Percentiles rank a stretch among this genome's conserved stretches.
Conservation (phyloP, 371 early-diverging fungal genomes). For the Choanephora cucurbitarum region DNA sequence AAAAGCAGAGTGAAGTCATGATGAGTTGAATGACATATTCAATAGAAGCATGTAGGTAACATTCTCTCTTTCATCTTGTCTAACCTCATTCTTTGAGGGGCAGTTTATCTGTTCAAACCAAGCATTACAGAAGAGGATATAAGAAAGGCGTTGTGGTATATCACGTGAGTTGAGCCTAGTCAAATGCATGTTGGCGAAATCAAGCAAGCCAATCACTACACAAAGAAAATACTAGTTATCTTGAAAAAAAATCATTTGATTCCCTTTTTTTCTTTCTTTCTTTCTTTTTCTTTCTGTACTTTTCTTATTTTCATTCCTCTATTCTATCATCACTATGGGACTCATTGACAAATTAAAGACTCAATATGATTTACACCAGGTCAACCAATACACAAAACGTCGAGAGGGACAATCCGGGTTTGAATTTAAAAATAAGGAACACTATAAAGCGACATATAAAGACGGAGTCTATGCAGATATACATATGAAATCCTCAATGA, state of each 20-base stretch:
- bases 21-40: no score
- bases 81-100: no score
- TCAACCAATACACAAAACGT: slow-evolving; percentile 26
- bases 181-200: no score
- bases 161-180: no score
- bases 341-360: slow-evolving; percentile 24
- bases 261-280: slow-evolving; percentile 6
- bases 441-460: slow-evolving; percentile 15
- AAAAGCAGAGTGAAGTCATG: no score
- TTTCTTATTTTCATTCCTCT: slow-evolving; percentile 2
- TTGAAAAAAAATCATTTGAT: no score
- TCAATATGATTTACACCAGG: slow-evolving; percentile 28
- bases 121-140: no score
- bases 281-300: slow-evolving; percentile 2
- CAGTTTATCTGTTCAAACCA: no score
- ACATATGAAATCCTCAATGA: slow-evolving; percentile 1
- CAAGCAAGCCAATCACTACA: no score
- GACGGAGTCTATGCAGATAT: slow-evolving; percentile 12
- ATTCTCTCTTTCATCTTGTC: no score
- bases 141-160: no score
- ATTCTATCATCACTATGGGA: slow-evolving; percentile 14
- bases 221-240: not conserved
- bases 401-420: slow-evolving; percentile 23
- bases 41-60: no score
- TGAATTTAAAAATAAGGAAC: slow-evolving; percentile 22